Evolutionary conservation across 73 alveolate genomes (phyloP).

Genomic region (Paramecium tetraurelia): DNA sequence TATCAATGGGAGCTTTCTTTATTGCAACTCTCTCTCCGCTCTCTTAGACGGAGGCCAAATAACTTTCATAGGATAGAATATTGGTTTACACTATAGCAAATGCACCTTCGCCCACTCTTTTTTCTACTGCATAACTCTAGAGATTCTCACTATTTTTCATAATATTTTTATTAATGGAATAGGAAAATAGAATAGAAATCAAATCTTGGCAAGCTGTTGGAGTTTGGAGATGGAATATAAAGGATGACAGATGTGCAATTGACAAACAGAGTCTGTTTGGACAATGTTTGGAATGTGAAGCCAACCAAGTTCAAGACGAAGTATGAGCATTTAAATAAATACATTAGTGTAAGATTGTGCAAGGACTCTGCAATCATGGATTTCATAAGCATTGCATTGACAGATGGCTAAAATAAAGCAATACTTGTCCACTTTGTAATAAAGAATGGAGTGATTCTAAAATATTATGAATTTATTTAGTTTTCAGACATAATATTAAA

Average conservation of each 20-base stretch:
- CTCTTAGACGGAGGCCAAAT: conserved; percentile 55
- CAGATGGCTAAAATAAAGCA: conserved; percentile 19
- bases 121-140: conserved; percentile 59
- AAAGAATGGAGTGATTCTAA: conserved; percentile 32
- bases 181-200: conserved; percentile 15
- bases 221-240: conserved; percentile 45
- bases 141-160: conserved; percentile 12
- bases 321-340: background rate
- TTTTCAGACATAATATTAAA: background rate
- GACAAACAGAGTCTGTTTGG: conserved; percentile 30
- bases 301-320: background rate
- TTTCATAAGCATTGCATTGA: conserved; percentile 40
- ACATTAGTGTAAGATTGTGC: background rate
- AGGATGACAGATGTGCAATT: conserved; percentile 52
- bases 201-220: conserved; percentile 41
- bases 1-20: conserved; percentile 74
- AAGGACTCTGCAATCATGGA: conserved; percentile 31
- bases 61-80: background rate
- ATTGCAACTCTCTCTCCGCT: conserved; percentile 76
- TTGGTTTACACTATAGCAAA: conserved; percentile 72
- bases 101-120: conserved; percentile 85
- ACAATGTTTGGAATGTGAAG: conserved; percentile 29
- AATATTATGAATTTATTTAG: background rate
- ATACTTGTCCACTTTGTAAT: conserved; percentile 43
- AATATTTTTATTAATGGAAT: background rate